Base-by-base conservation (phyloP, 805 yeast genomes). In the Pichia rugopelliculosa region DNA sequence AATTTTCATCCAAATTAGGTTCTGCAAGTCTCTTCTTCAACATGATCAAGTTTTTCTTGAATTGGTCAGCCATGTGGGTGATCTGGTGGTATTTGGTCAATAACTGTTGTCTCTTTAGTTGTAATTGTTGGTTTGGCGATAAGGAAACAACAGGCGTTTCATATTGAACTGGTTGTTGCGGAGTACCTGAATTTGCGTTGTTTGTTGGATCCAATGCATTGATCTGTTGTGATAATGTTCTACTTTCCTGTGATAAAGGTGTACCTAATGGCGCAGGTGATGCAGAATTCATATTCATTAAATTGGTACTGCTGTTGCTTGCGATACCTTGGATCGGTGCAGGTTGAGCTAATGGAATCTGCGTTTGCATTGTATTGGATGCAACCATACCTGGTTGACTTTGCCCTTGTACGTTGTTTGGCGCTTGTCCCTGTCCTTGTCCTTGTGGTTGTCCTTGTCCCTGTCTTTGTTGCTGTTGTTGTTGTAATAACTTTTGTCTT, bases 1-100 rank as follows among this genome's bases (percentile, higher is more conserved):
- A 75, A 7, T 73, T 79, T 2, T 75, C 71, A 4, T 76, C 62
- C 20, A 76, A 54, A 25, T 65, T 67, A 11, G 72, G 70, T 36
- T 72, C 69, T 18, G 64, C 66, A 51, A 75, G 76, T 36, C 73
- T 70, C 8, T 71, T 70, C 46, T 75, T 77, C 40, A 80, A 68
- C n/a, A 71, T 67, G 15, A 72, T 72, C 52, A 80, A 64, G 47
- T 73, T 76, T 36, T 72, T 67, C 47, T 73, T 75, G 49, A 76
- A 73, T 48, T 74, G 79, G 38, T 68, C 73, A 11, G 80, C 66
- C 38, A 75, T 63, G 11, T 69, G 67, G 52, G 74, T 69, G 18
- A 80, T 69, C 43, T 69, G 68, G 52, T 72, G 73, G 48, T 72
- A 61, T 49, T 60, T 73, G 59, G 57, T 51, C 44, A 64, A 41